Percentiles rank a stretch among this genome's conserved stretches.
These are phyloP conservation scores for Auricularia sp. DNA, from an alignment of 768 basidiomycete genomes.

Conservation along the genomic window DNA sequence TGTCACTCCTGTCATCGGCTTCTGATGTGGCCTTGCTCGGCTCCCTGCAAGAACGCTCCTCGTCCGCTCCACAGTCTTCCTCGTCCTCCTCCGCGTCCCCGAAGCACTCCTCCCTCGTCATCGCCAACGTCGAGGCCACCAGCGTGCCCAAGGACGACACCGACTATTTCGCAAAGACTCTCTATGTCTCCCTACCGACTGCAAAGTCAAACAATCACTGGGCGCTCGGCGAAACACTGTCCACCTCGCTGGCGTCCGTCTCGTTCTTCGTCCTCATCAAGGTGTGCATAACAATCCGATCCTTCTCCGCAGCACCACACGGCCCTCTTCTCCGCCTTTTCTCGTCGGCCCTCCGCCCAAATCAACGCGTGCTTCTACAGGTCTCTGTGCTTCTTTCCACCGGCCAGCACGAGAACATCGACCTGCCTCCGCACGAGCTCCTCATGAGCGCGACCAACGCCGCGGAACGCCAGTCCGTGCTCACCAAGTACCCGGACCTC, in stretches of 20 bases:
- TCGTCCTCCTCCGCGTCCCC: conserved; percentile 14
- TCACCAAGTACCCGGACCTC: conserved; percentile 46
- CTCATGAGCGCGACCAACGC: conserved; percentile 60
- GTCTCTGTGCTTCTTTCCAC: not conserved
- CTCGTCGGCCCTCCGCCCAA: too few relatives aligned
- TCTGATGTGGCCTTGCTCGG: conserved; percentile 11
- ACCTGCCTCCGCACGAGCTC: conserved; percentile 60
- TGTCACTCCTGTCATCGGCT: not conserved
- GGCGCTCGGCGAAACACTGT: conserved; percentile 70
- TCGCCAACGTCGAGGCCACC: conserved; percentile 43
- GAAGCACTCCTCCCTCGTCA: conserved; percentile 21
- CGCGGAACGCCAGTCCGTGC: conserved; percentile 53
- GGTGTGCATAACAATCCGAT: conserved; percentile 25
- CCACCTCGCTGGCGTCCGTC: conserved; percentile 51
- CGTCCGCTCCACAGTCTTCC: conserved; percentile 13
- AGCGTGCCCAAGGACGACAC: conserved; percentile 49
- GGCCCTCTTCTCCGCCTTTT: conserved; percentile 9
- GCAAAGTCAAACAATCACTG: conserved; percentile 60
- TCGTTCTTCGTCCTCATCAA: conserved; percentile 64
- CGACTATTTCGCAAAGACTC: conserved; percentile 52
- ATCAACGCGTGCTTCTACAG: not conserved
- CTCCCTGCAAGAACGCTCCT: conserved; percentile 13
- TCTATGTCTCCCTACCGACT: conserved; percentile 65
- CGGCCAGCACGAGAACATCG: conserved; percentile 38
- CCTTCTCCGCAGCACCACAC: not conserved